Conservation (phyloP, 768 basidiomycete genomes). For the Mycena indigotica region DNA sequence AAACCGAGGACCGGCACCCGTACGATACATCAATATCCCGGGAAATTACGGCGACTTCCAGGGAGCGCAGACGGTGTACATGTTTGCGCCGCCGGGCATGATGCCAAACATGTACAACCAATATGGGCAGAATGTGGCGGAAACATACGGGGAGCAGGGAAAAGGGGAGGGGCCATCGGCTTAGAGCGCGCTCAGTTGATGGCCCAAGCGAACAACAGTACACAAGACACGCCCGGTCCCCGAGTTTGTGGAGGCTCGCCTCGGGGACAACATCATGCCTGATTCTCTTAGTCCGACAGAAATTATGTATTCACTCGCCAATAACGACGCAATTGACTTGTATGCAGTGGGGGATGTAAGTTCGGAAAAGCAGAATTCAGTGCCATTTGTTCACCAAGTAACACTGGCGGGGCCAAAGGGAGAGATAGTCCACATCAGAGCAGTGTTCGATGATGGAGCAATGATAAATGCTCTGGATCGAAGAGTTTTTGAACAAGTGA, state of each 20-base stretch:
- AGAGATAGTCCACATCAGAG: background rate
- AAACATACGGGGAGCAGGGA: constrained; percentile 16
- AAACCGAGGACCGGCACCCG: background rate
- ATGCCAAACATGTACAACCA: too few species aligned
- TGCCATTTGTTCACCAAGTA: constrained; percentile 12
- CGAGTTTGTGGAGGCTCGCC: constrained; percentile 15
- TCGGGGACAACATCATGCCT: constrained; percentile 6
- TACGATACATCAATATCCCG: background rate
- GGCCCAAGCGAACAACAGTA: background rate
- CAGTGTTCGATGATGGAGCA: constrained; percentile 20
- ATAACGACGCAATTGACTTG: constrained; percentile 13
- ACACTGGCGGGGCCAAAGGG: background rate
- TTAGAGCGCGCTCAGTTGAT: constrained; percentile 4
- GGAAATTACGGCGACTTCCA: background rate
- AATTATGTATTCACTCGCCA: background rate
- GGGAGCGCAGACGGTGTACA: background rate
- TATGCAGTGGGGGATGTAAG: constrained; percentile 9
- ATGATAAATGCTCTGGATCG: constrained; percentile 14
- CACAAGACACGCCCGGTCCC: constrained; percentile 7
- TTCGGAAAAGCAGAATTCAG: background rate
- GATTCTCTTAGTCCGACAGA: constrained; percentile 5
- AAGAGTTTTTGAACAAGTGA: constrained; percentile 3
- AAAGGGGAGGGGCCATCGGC: constrained; percentile 15
- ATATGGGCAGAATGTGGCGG: too few species aligned
- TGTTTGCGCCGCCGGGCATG: background rate